These are phyloP conservation scores for Linnemannia schmuckeri DNA, from an alignment of 192 early-diverging fungal genomes.

Conservation along the genomic window DNA sequence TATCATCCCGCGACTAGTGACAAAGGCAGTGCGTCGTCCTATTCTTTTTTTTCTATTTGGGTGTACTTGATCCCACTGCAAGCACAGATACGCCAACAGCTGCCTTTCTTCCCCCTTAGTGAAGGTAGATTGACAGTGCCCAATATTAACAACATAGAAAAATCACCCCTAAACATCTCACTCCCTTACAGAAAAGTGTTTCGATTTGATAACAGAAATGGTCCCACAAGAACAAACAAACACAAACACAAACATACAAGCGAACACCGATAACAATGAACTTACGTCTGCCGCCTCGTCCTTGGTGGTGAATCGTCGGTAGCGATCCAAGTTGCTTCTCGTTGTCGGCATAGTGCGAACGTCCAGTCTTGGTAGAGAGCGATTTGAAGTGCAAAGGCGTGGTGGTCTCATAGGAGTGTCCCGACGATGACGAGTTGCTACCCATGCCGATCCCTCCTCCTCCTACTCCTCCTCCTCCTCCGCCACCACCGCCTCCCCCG, in stretches of 20 bases:
- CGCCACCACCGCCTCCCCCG: conserved; percentile 15
- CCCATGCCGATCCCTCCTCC: not conserved
- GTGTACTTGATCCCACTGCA: not conserved
- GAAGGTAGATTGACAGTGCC: not conserved
- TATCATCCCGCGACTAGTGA: not conserved
- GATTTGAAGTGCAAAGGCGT: conserved; percentile 27
- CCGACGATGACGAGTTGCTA: conserved; percentile 3
- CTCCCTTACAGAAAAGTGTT: not conserved
- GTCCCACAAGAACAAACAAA: not conserved
- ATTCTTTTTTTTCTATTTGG: not conserved
- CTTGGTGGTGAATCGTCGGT: conserved; percentile 40
- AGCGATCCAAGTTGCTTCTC: conserved; percentile 42
- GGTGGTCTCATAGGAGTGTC: conserved; percentile 10
- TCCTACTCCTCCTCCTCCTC: not conserved
- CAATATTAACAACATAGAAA: conserved; percentile 3
- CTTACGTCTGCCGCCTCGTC: conserved; percentile 47
- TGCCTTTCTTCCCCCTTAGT: not conserved
- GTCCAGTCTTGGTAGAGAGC: conserved; percentile 35
- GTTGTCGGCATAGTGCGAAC: conserved; percentile 16
- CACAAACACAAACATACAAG: not conserved
- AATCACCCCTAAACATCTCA: not conserved
- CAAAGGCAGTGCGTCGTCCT: not conserved
- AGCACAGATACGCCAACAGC: not conserved
- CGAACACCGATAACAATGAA: not conserved
- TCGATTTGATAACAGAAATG: not conserved